phyloP scores from a whole-genome alignment of 1,284 basidiomycete genomes.

The Dichomitus squalens region DNA sequence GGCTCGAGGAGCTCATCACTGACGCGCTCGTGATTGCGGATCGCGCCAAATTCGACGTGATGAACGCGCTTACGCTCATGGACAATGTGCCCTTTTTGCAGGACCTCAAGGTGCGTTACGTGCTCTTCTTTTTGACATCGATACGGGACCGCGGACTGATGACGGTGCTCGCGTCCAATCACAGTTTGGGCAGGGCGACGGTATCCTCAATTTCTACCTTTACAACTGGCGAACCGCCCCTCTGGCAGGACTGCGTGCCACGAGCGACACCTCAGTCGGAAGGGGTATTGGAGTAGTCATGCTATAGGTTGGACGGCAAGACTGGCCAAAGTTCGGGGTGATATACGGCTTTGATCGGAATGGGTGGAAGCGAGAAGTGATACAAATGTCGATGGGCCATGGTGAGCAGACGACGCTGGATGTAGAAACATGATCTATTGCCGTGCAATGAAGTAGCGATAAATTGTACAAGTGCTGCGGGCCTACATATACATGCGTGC shows the following conservation, averaged over 20 bases:
- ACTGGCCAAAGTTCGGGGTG: neutral
- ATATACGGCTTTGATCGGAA: neutral
- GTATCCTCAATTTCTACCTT: conserved; percentile 87
- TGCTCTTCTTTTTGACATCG: neutral
- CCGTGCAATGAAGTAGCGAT: neutral
- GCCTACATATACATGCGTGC: neutral
- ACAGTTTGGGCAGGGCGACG: conserved; percentile 91
- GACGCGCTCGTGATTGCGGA: conserved; percentile 84
- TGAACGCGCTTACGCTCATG: conserved; percentile 95
- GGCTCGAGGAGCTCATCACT: conserved; percentile 73
- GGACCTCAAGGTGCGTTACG: conserved; percentile 77
- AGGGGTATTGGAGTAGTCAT: conserved; percentile 82
- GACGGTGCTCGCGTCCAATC: conserved; percentile 10
- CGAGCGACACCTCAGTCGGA: conserved; percentile 57
- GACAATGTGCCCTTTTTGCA: conserved; percentile 87
- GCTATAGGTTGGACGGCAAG: conserved; percentile 44
- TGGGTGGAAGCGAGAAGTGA: neutral
- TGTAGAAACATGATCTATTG: conserved; percentile 18
- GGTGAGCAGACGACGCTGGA: neutral
- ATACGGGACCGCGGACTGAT: conserved; percentile 9
- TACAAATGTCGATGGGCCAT: neutral
- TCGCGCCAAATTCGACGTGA: conserved; percentile 89
- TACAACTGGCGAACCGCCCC: conserved; percentile 91
- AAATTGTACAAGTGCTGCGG: neutral
- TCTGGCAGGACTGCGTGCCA: conserved; percentile 65